These are phyloP conservation scores for Alternaria viburni DNA, from an alignment of 2,329 filamentous ascomycete genomes.

Conservation along the genomic window DNA sequence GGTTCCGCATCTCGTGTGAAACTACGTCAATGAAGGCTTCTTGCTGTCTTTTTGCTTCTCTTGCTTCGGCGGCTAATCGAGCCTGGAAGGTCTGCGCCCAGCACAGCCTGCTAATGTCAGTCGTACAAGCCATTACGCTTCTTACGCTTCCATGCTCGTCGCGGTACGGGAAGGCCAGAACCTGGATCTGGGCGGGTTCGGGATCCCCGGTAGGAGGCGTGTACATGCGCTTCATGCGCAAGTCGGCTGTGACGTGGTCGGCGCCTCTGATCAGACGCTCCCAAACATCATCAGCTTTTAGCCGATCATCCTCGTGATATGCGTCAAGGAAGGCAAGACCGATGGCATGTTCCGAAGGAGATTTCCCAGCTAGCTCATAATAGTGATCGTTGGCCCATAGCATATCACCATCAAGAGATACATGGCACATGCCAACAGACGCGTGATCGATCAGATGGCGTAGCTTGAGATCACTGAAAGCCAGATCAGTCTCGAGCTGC, in stretches of 20 bases:
- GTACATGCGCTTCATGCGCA: slow-evolving; percentile 41
- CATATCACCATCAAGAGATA: slow-evolving; percentile 37
- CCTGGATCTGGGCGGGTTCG: slow-evolving; percentile 39
- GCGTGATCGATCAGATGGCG: slow-evolving; percentile 46
- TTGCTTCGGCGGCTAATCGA: slow-evolving; percentile 45
- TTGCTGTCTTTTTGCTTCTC: slow-evolving; percentile 49
- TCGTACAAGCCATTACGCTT: slow-evolving; percentile 48
- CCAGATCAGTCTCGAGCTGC: slow-evolving; percentile 42
- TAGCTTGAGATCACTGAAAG: slow-evolving; percentile 42
- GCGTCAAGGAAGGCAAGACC: slow-evolving; percentile 33
- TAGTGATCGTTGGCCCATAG: slow-evolving; percentile 47
- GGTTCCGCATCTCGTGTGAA: slow-evolving; percentile 56
- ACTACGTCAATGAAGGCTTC: slow-evolving; percentile 50
- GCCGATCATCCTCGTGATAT: slow-evolving; percentile 36
- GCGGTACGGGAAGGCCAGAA: slow-evolving; percentile 45
- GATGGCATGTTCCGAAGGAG: slow-evolving; percentile 20
- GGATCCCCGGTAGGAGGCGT: slow-evolving; percentile 38
- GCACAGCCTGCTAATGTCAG: slow-evolving; percentile 49
- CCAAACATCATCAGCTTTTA: slow-evolving; percentile 34
- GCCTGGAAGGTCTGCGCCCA: slow-evolving; percentile 50
- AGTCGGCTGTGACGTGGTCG: slow-evolving; percentile 34
- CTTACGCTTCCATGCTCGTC: slow-evolving; percentile 37
- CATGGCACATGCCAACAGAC: slow-evolving; percentile 44
- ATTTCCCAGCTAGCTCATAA: slow-evolving; percentile 35
- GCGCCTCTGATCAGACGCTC: slow-evolving; percentile 28